These are phyloP conservation scores for Chalciporus piperatus DNA, from an alignment of 768 basidiomycete species.

Conservation along the genomic window DNA sequence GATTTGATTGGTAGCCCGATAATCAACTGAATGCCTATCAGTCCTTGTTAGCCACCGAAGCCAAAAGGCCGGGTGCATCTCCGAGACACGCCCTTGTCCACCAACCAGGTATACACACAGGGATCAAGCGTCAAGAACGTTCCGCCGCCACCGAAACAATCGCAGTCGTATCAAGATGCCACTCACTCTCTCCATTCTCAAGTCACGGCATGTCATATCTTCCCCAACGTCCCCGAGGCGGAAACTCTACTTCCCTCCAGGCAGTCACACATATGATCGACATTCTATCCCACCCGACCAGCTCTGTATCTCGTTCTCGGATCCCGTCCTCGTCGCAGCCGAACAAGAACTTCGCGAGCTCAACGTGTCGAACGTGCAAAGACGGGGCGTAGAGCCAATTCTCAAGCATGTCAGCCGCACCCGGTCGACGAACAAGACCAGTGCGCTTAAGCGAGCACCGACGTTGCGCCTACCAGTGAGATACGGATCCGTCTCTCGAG, in stretches of 20 bases:
- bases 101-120: not conserved
- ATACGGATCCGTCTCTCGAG: not conserved
- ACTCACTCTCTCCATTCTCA: not conserved
- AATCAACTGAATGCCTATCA: too few species aligned
- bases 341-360: conserved; percentile 11
- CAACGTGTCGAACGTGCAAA: not conserved
- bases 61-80: not conserved
- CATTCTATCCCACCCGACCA: conserved; percentile 11
- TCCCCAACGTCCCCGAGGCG: not conserved
- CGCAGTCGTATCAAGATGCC: conserved; percentile 10
- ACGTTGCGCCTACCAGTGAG: not conserved
- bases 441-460: not conserved
- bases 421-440: not conserved
- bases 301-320: conserved; percentile 22
- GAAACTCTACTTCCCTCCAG: conserved; percentile 13
- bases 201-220: conserved; percentile 1
- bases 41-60: not conserved
- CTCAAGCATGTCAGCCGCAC: not conserved
- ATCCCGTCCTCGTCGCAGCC: conserved; percentile 20
- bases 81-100: not conserved
- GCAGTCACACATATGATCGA: conserved; percentile 10
- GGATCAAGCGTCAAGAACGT: not conserved
- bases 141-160: conserved; percentile 1
- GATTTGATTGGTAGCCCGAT: not conserved
- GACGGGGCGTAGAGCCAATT: not conserved